A percentile compares a stretch with the other conserved stretches of the same genome.
Evolutionary conservation across 2,329 filamentous ascomycete species (phyloP).

Genomic region (Hymenoscyphus scutula): DNA sequence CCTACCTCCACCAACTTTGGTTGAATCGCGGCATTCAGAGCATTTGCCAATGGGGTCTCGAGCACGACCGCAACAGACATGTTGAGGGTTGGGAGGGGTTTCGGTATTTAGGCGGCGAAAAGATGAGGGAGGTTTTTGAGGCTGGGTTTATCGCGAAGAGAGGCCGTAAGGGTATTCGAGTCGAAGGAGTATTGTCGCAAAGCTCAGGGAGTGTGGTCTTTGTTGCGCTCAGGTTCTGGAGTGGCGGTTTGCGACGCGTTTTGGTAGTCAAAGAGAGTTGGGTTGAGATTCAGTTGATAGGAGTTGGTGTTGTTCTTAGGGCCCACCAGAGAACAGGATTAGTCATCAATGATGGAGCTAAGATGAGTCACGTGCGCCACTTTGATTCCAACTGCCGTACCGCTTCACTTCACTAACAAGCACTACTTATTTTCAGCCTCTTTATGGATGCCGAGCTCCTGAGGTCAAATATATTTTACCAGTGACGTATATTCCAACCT

Average conservation of each 20-base stretch:
- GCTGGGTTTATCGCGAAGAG: conserved; percentile 4
- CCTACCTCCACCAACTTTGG: conserved; percentile 90
- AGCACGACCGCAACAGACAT: conserved; percentile 79
- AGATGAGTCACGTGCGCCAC: not conserved
- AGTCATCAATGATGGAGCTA: not conserved
- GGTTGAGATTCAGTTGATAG: conserved; percentile 1
- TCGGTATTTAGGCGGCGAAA: conserved; percentile 15
- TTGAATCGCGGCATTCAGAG: conserved; percentile 78
- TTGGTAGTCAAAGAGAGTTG: conserved; percentile 7
- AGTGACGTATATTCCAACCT: too few species aligned
- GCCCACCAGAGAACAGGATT: not conserved
- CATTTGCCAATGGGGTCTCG: conserved; percentile 79
- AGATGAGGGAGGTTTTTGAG: conserved; percentile 14
- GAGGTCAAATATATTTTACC: too few species aligned
- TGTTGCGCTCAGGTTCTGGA: conserved; percentile 6
- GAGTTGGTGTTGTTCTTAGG: not conserved
- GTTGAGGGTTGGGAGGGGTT: conserved; percentile 32
- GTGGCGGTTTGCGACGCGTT: conserved; percentile 7
- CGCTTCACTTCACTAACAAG: too few species aligned
- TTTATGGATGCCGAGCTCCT: too few species aligned
- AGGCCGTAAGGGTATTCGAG: not conserved
- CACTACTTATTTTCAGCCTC: too few species aligned
- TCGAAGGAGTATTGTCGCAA: conserved; percentile 5
- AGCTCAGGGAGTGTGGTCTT: conserved; percentile 3
- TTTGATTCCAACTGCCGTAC: too few species aligned